Conservation (phyloP, 73 alveolate genomes). For the Tetrahymena elliotti region DNA sequence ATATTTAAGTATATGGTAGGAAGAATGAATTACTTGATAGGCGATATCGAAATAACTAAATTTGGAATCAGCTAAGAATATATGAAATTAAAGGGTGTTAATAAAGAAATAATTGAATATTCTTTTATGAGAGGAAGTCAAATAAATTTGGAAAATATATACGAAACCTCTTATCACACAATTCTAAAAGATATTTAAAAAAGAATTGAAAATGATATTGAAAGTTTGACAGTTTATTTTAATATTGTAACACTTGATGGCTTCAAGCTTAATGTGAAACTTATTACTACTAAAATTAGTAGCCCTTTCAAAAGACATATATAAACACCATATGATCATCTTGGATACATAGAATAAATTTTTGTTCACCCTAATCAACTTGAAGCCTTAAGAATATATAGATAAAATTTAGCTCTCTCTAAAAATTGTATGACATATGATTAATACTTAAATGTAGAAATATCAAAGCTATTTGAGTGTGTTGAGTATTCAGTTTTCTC, state of each 20-base stretch:
- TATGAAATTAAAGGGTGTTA: not conserved
- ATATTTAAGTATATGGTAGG: not conserved
- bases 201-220: not conserved
- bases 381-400: not conserved
- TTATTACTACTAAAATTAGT: not conserved
- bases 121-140: not conserved
- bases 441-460: not conserved
- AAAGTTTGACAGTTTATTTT: not conserved
- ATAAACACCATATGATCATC: not conserved
- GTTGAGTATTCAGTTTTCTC: not conserved
- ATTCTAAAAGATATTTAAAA: not conserved
- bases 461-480: not conserved
- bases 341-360: not conserved
- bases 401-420: not conserved
- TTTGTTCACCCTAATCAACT: not conserved
- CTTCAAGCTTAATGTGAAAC: not conserved
- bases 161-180: not conserved
- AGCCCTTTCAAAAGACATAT: not conserved
- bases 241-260: not conserved
- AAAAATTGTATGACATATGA: not conserved
- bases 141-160: not conserved
- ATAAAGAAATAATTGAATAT: not conserved
- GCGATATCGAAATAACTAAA: not conserved
- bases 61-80: not conserved
- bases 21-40: not conserved